Conservation (phyloP, 371 early-diverging fungal species). For the Mortierella sp. region DNA sequence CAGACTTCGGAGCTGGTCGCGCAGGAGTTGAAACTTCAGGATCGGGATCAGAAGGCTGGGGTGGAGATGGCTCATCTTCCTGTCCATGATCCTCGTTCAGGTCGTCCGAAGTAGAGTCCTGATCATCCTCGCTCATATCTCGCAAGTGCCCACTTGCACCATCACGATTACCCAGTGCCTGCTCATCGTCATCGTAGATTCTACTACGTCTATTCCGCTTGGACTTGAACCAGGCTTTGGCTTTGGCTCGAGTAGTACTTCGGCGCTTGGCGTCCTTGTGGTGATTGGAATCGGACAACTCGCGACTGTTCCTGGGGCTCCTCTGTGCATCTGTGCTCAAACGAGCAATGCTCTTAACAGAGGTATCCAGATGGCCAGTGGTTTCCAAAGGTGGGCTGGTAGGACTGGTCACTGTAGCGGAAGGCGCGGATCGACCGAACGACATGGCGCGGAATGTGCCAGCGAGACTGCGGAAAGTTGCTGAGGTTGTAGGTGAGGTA, state of each 20-base stretch:
- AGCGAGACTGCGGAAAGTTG: conserved; percentile 42
- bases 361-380: neutral
- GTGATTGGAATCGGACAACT: conserved; percentile 32
- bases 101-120: conserved; percentile 20
- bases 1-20: conserved; percentile 22
- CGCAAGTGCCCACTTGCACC: neutral
- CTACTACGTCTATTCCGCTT: conserved; percentile 36
- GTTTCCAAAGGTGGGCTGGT: neutral
- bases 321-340: conserved; percentile 8
- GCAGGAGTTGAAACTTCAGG: conserved; percentile 5
- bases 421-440: conserved; percentile 23
- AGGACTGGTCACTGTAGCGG: conserved; percentile 6
- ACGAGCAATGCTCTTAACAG: neutral
- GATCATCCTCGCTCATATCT: conserved; percentile 15
- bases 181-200: conserved; percentile 4
- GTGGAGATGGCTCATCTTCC: conserved; percentile 16
- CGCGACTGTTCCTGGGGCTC: conserved; percentile 34
- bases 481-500: conserved; percentile 32
- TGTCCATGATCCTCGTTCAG: conserved; percentile 23
- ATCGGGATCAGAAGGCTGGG: neutral
- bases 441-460: conserved; percentile 53
- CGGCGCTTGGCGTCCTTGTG: conserved; percentile 39
- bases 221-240: conserved; percentile 53
- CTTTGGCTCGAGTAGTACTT: conserved; percentile 46
- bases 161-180: neutral